Evolutionary conservation across 1,139 yeast genomes (phyloP).

Genomic region (Kazachstania sp.): DNA sequence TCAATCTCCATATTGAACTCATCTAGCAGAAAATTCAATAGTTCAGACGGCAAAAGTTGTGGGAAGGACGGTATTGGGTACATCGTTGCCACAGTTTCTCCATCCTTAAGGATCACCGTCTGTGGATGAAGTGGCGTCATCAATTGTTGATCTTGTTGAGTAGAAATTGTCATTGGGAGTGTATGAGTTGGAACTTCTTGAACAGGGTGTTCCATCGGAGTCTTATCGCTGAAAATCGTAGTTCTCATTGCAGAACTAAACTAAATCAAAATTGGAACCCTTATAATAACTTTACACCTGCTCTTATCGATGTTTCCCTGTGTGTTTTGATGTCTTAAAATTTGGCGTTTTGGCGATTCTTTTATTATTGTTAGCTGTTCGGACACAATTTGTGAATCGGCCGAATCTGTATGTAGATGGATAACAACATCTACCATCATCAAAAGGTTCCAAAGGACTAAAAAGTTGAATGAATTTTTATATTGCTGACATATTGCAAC

Average conservation of each 20-base stretch:
- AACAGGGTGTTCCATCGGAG: neutral
- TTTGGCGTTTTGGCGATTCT: conserved; percentile 1
- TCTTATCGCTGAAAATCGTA: neutral
- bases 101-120: conserved; percentile 75
- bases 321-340: neutral
- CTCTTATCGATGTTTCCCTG: no score
- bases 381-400: no score
- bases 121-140: conserved; percentile 27
- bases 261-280: no score
- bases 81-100: conserved; percentile 85
- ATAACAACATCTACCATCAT: no score
- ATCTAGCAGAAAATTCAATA: conserved; percentile 73
- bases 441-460: no score
- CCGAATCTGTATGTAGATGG: no score
- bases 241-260: no score
- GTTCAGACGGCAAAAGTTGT: conserved; percentile 62
- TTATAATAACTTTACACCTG: no score
- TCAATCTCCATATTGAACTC: conserved; percentile 91
- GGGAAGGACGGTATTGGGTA: conserved; percentile 64
- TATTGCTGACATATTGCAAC: no score
- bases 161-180: neutral
- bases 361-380: conserved; percentile 2
- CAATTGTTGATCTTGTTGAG: conserved; percentile 9
- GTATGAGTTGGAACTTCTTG: neutral
- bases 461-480: no score